phyloP scores from a whole-genome alignment of 2,329 filamentous ascomycete genomes.

The Fusarium austroafricanum region DNA sequence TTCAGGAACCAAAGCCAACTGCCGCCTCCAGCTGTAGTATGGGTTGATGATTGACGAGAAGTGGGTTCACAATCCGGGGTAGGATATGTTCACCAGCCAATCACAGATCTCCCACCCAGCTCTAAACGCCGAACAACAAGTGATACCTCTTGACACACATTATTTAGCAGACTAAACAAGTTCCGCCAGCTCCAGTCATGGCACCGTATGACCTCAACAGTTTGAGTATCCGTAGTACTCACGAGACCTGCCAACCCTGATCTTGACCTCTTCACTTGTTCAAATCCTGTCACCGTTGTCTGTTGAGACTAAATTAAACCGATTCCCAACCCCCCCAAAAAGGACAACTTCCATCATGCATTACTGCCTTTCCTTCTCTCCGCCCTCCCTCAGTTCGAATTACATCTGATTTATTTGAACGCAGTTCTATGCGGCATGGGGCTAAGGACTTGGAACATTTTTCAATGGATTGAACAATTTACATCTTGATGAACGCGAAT shows the following conservation, averaged over 20 bases:
- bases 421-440: neutral
- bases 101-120: slow-evolving; percentile 22
- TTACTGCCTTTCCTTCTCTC: neutral
- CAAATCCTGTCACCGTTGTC: slow-evolving; percentile 8
- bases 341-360: slow-evolving; percentile 5
- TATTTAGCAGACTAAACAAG: slow-evolving; percentile 10
- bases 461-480: neutral
- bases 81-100: slow-evolving; percentile 31
- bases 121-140: slow-evolving; percentile 2
- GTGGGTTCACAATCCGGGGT: slow-evolving; percentile 42
- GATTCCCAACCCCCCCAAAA: slow-evolving; percentile 17
- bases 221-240: slow-evolving; percentile 27
- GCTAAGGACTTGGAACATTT: neutral
- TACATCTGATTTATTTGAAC: neutral
- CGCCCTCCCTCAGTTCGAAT: neutral
- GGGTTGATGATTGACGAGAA: neutral
- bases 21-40: neutral
- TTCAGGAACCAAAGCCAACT: slow-evolving; percentile 10
- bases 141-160: slow-evolving; percentile 10
- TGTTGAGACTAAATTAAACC: neutral
- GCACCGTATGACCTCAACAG: slow-evolving; percentile 43
- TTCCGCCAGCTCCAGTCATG: slow-evolving; percentile 9
- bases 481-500: neutral
- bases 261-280: slow-evolving; percentile 34
- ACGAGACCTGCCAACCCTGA: slow-evolving; percentile 41